A percentile compares a stretch with the other conserved stretches of the same genome.
phyloP scores from a whole-genome alignment of 2,329 filamentous ascomycete genomes.

The Penicillium decumbens region DNA sequence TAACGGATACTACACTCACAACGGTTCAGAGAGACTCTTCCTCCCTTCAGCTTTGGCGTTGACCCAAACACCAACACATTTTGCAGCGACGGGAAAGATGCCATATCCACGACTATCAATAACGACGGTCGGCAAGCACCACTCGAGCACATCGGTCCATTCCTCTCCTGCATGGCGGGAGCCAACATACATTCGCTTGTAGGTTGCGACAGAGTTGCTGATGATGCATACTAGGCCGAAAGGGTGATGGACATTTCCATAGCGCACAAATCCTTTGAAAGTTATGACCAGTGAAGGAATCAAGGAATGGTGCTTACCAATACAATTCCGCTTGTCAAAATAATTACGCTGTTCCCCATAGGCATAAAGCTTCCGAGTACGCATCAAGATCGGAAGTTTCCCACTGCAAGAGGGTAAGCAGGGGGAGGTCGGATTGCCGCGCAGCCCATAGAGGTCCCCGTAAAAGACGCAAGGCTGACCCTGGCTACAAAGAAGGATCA shows the following conservation, averaged over 20 bases:
- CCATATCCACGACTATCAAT: slow-evolving; percentile 60
- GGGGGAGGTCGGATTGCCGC: slow-evolving; percentile 37
- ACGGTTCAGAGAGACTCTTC: slow-evolving; percentile 39
- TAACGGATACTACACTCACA: slow-evolving; percentile 33
- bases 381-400: slow-evolving; percentile 56
- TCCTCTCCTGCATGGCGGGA: slow-evolving; percentile 53
- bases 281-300: background rate
- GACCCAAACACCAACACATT: slow-evolving; percentile 60
- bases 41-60: slow-evolving; percentile 52
- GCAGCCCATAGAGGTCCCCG: slow-evolving; percentile 64
- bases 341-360: slow-evolving; percentile 64
- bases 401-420: slow-evolving; percentile 53
- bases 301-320: slow-evolving; percentile 42
- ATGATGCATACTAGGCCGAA: slow-evolving; percentile 55
- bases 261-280: slow-evolving; percentile 46
- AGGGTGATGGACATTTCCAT: slow-evolving; percentile 48
- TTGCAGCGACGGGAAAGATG: slow-evolving; percentile 51
- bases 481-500: slow-evolving; percentile 62
- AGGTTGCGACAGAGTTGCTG: slow-evolving; percentile 47
- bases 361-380: slow-evolving; percentile 61
- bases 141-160: slow-evolving; percentile 61
- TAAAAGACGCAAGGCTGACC: slow-evolving; percentile 69
- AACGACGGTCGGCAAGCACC: slow-evolving; percentile 51
- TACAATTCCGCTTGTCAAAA: slow-evolving; percentile 57
- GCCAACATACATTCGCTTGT: slow-evolving; percentile 61